Percentiles rank a stretch among this genome's conserved stretches.
phyloP scores from a whole-genome alignment of 208 protist genomes.

The Wallacemonas sp. region DNA sequence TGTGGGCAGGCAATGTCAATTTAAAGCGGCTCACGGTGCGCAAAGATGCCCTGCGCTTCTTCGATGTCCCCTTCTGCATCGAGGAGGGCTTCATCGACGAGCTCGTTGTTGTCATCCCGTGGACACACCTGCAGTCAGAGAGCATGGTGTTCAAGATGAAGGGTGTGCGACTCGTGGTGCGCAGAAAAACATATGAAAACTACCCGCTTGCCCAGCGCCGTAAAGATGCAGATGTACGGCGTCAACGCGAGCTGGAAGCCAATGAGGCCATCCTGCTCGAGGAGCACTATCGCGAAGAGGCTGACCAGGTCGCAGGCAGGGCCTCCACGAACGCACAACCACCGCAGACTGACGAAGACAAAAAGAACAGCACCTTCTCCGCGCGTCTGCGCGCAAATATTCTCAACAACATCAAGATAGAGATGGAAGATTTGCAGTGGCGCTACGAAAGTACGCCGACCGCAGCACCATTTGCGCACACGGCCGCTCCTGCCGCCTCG shows the following conservation, averaged over 20 bases:
- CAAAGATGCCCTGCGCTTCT: conserved; percentile 58
- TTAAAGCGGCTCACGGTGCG: conserved; percentile 61
- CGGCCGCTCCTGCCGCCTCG: not conserved
- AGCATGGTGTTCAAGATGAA: conserved; percentile 62
- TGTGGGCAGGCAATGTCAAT: conserved; percentile 80
- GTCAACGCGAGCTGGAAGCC: conserved; percentile 41
- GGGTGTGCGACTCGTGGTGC: conserved; percentile 49
- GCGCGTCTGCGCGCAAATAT: conserved; percentile 76
- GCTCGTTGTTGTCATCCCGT: conserved; percentile 72
- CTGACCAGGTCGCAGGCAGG: not conserved
- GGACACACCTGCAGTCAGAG: conserved; percentile 72
- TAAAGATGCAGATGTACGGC: conserved; percentile 43
- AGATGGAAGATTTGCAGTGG: conserved; percentile 50
- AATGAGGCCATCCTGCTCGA: conserved; percentile 45
- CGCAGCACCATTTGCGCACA: too few relatives aligned
- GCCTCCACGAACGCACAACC: not conserved
- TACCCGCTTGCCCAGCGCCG: conserved; percentile 53
- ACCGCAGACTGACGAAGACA: conserved; percentile 8
- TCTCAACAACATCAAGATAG: conserved; percentile 76
- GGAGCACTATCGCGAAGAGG: conserved; percentile 19
- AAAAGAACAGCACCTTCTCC: conserved; percentile 54
- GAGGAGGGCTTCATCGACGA: conserved; percentile 65
- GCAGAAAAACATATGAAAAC: conserved; percentile 48
- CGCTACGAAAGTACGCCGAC: conserved; percentile 53
- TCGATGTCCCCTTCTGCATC: conserved; percentile 63